Conservation (phyloP, 306 rosid species). For the Clitoria ternatea region DNA sequence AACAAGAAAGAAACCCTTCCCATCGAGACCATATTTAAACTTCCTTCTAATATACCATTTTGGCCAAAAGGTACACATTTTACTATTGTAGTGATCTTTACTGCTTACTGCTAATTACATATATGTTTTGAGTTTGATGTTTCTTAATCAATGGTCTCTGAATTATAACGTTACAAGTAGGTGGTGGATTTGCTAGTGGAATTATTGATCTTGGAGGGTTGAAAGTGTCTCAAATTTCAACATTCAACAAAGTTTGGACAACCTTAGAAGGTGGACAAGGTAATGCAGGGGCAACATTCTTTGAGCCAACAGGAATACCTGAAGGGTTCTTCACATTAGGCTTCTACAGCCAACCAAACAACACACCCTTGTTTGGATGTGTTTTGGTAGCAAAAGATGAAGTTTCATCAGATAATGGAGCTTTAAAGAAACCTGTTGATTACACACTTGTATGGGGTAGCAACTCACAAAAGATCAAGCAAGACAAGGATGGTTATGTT, state of each 20-base stretch:
- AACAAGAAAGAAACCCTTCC: slow-evolving; percentile 6
- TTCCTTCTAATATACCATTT: slow-evolving; percentile 29
- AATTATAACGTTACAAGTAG: background rate
- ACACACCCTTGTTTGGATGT: slow-evolving; percentile 22
- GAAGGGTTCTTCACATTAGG: slow-evolving; percentile 36
- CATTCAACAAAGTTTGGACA: slow-evolving; percentile 36
- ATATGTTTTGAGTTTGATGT: too few species aligned
- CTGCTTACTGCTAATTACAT: background rate
- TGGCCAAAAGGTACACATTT: slow-evolving; percentile 33
- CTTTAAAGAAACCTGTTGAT: slow-evolving; percentile 26
- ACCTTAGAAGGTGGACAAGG: slow-evolving; percentile 35
- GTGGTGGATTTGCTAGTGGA: slow-evolving; percentile 37
- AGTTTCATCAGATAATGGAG: slow-evolving; percentile 1
- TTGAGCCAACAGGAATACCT: slow-evolving; percentile 30
- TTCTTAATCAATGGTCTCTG: background rate
- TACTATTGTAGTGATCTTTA: background rate
- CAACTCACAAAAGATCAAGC: slow-evolving; percentile 24
- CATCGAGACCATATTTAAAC: slow-evolving; percentile 23
- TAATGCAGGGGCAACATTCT: slow-evolving; percentile 29
- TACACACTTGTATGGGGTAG: slow-evolving; percentile 29
- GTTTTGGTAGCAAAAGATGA: slow-evolving; percentile 35
- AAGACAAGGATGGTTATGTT: slow-evolving; percentile 27
- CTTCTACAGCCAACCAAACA: slow-evolving; percentile 27
- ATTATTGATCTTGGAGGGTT: slow-evolving; percentile 18
- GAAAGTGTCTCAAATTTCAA: slow-evolving; percentile 27